Evolutionary conservation across 495 filamentous ascomycete genomes (phyloP).

Genomic region (Bathelium albidoporum): DNA sequence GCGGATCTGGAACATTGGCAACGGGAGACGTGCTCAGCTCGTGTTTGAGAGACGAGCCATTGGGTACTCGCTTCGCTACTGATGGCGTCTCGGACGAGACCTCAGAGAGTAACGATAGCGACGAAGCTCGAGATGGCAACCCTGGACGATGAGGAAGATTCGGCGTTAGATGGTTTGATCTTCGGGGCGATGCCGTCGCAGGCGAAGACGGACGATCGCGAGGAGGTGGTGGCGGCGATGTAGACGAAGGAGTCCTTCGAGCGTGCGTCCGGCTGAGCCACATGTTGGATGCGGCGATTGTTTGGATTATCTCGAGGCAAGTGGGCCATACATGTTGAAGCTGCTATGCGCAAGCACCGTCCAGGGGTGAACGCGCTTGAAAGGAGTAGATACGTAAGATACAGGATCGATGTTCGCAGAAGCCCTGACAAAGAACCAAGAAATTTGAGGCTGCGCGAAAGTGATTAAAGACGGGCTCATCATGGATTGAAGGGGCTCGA

Average conservation of each 20-base stretch:
- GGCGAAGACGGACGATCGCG: conserved; percentile 61
- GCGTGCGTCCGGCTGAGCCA: conserved; percentile 81
- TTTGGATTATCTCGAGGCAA: background rate
- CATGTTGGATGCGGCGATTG: conserved; percentile 40
- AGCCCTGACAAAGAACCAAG: too few species aligned
- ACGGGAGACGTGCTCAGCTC: conserved; percentile 38
- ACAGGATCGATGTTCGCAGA: too few species aligned
- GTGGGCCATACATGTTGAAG: background rate
- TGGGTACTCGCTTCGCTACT: conserved; percentile 46
- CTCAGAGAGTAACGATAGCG: conserved; percentile 56
- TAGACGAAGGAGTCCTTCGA: conserved; percentile 54
- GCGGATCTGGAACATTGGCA: conserved; percentile 54
- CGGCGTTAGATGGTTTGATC: conserved; percentile 51
- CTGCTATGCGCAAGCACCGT: background rate
- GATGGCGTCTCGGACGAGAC: conserved; percentile 67
- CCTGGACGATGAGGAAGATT: conserved; percentile 48
- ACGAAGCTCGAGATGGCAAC: conserved; percentile 50
- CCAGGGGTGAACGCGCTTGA: background rate
- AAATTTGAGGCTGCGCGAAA: background rate
- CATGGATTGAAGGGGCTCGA: background rate
- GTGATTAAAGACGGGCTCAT: background rate
- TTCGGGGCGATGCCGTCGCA: conserved; percentile 39
- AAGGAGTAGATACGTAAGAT: too few species aligned
- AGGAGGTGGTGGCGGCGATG: conserved; percentile 48
- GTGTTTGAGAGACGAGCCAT: conserved; percentile 57